phyloP scores from a whole-genome alignment of 768 basidiomycete genomes.

The Russula sp. region DNA sequence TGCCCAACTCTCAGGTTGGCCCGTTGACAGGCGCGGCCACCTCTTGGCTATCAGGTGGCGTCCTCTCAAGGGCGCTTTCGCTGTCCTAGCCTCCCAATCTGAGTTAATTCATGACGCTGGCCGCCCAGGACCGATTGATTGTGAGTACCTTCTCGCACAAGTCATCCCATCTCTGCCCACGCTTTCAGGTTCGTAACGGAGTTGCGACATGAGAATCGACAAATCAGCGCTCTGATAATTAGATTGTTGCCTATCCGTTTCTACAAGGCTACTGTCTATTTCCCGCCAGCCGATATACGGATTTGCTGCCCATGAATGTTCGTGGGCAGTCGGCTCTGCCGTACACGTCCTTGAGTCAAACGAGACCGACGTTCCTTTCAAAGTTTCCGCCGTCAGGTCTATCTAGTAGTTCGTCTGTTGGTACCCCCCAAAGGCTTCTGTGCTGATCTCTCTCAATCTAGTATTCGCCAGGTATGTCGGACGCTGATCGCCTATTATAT shows the following conservation, averaged over 20 bases:
- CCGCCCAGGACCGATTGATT: conserved; percentile 62
- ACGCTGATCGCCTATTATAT: conserved; percentile 54
- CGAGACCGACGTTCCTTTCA: conserved; percentile 77
- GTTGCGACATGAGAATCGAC: background rate
- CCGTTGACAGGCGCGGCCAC: background rate
- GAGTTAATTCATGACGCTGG: conserved; percentile 64
- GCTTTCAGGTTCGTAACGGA: conserved; percentile 53
- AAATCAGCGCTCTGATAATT: background rate
- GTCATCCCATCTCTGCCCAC: conserved; percentile 73
- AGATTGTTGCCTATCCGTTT: conserved; percentile 70
- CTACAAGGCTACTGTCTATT: conserved; percentile 93
- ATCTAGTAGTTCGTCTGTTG: conserved; percentile 71
- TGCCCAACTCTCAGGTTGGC: background rate
- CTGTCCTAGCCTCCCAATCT: conserved; percentile 74
- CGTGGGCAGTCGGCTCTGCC: conserved; percentile 80
- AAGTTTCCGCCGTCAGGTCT: conserved; percentile 90
- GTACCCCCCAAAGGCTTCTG: background rate
- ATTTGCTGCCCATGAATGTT: conserved; percentile 62
- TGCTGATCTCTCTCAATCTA: conserved; percentile 29
- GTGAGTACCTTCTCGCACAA: conserved; percentile 67
- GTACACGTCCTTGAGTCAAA: conserved; percentile 74
- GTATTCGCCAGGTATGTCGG: conserved; percentile 65
- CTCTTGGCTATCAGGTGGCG: conserved; percentile 71
- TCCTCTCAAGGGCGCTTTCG: conserved; percentile 78
- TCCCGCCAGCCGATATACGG: conserved; percentile 85